These are phyloP conservation scores for Coemansia asiatica DNA, from an alignment of 192 early-diverging fungal species.

Conservation along the genomic window DNA sequence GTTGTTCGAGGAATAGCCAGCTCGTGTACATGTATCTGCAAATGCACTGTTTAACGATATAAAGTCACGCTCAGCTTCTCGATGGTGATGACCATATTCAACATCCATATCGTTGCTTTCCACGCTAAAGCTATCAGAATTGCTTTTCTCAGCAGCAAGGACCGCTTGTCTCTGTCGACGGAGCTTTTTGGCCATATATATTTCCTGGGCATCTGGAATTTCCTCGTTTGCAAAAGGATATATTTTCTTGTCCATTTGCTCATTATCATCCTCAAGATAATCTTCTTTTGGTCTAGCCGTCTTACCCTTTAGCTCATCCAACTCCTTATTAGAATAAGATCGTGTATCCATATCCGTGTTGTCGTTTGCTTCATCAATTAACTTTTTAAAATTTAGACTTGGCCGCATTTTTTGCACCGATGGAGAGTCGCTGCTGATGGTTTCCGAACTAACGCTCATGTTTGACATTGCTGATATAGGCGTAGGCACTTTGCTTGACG, in stretches of 20 bases:
- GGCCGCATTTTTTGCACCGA: neutral
- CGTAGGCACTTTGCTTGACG: constrained; percentile 5
- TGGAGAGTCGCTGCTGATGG: neutral
- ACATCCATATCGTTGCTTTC: neutral
- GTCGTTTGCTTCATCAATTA: constrained; percentile 5
- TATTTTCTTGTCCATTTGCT: neutral
- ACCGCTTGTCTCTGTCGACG: constrained; percentile 43
- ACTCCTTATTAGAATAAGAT: constrained; percentile 17
- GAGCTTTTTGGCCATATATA: constrained; percentile 44
- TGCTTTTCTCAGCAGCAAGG: neutral
- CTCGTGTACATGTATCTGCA: neutral
- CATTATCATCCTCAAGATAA: neutral
- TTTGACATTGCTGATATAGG: constrained; percentile 1
- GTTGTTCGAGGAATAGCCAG: no score
- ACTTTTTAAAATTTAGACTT: neutral
- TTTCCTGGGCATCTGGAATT: constrained; percentile 43
- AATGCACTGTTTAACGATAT: constrained; percentile 27
- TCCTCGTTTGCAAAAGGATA: constrained; percentile 45
- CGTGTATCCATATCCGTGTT: constrained; percentile 1
- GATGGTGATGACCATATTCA: constrained; percentile 8
- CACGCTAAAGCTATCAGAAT: neutral
- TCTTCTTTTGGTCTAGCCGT: constrained; percentile 4
- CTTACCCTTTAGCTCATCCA: constrained; percentile 16
- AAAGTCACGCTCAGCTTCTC: constrained; percentile 20
- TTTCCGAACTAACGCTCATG: constrained; percentile 16